phyloP scores from a whole-genome alignment of 2,329 filamentous ascomycete species.

The Chaetomium strumarium region DNA sequence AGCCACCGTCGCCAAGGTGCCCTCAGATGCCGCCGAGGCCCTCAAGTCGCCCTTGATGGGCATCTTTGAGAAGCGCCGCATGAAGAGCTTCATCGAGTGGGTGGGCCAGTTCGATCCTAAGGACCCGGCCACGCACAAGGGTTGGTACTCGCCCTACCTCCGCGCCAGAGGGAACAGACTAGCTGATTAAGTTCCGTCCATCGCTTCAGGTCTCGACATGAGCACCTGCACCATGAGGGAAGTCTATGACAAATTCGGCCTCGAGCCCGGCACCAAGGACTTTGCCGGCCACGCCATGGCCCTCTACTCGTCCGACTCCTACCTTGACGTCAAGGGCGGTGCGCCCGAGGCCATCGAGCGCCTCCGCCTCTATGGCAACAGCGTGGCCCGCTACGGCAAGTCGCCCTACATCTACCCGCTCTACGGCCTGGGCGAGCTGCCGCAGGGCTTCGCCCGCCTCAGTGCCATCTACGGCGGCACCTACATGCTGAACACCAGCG shows the following conservation, averaged over 20 bases:
- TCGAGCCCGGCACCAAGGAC: slow-evolving; percentile 83
- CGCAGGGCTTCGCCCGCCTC: slow-evolving; percentile 93
- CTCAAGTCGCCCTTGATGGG: slow-evolving; percentile 93
- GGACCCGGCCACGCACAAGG: slow-evolving; percentile 82
- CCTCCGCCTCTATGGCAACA: slow-evolving; percentile 95
- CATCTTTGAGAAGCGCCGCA: slow-evolving; percentile 93
- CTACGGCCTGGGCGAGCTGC: slow-evolving; percentile 93
- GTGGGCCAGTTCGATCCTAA: slow-evolving; percentile 78
- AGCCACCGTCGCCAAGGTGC: slow-evolving; percentile 94
- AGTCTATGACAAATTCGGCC: slow-evolving; percentile 96
- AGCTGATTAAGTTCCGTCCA: slow-evolving; percentile 1
- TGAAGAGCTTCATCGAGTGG: slow-evolving; percentile 96
- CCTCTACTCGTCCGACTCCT: slow-evolving; percentile 83
- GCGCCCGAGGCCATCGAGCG: slow-evolving; percentile 84
- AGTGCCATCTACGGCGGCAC: slow-evolving; percentile 98
- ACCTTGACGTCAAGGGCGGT: slow-evolving; percentile 66
- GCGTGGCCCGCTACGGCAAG: slow-evolving; percentile 94
- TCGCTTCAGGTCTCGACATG: slow-evolving; percentile 66
- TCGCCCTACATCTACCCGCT: slow-evolving; percentile 99
- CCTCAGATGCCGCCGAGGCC: slow-evolving; percentile 85
- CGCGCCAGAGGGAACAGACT: neutral
- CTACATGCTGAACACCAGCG: slow-evolving; percentile 96
- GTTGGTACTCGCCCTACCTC: slow-evolving; percentile 47
- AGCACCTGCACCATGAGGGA: slow-evolving; percentile 84
- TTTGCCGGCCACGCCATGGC: slow-evolving; percentile 99